Conservation (phyloP, 1,139 yeast species). For the Taiozyma onychis region DNA sequence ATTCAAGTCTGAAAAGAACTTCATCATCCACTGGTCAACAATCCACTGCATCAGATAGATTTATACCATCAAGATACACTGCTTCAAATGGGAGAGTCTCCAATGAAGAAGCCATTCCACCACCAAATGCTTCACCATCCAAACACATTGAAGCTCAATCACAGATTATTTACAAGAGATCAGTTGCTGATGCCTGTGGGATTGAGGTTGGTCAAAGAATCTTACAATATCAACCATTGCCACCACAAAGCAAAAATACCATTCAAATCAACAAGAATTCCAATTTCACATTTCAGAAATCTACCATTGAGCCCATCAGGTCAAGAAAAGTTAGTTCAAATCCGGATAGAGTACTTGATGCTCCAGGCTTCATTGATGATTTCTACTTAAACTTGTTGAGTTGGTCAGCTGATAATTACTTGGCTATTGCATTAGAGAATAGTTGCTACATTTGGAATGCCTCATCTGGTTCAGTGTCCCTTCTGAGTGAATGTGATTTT, state of each 20-base stretch:
- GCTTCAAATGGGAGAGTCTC: slow-evolving; percentile 37
- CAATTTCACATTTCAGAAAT: slow-evolving; percentile 25
- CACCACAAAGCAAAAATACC: slow-evolving; percentile 65
- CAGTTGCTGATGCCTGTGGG: slow-evolving; percentile 95
- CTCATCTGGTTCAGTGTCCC: slow-evolving; percentile 69
- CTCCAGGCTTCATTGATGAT: slow-evolving; percentile 93
- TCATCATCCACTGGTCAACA: slow-evolving; percentile 12
- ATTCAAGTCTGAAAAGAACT: slow-evolving; percentile 17
- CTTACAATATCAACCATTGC: slow-evolving; percentile 78
- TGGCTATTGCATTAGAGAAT: slow-evolving; percentile 87
- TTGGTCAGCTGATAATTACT: slow-evolving; percentile 80
- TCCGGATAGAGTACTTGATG: slow-evolving; percentile 92
- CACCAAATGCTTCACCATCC: slow-evolving; percentile 42
- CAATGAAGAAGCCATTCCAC: slow-evolving; percentile 28
- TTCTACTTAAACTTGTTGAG: slow-evolving; percentile 82
- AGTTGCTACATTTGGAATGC: slow-evolving; percentile 94
- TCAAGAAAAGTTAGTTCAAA: slow-evolving; percentile 74
- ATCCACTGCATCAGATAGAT: slow-evolving; percentile 35
- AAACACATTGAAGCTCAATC: slow-evolving; percentile 65
- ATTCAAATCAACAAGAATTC: slow-evolving; percentile 40
- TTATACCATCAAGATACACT: slow-evolving; percentile 48
- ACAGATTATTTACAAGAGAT: slow-evolving; percentile 66
- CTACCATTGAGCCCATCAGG: slow-evolving; percentile 30
- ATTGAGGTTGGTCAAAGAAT: slow-evolving; percentile 79
- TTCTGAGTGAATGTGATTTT: slow-evolving; percentile 56